Percentiles rank a stretch among this genome's conserved stretches.
These are phyloP conservation scores for Ichthyophthirius multifiliis DNA, from an alignment of 169 alveolate species.

Conservation along the genomic window DNA sequence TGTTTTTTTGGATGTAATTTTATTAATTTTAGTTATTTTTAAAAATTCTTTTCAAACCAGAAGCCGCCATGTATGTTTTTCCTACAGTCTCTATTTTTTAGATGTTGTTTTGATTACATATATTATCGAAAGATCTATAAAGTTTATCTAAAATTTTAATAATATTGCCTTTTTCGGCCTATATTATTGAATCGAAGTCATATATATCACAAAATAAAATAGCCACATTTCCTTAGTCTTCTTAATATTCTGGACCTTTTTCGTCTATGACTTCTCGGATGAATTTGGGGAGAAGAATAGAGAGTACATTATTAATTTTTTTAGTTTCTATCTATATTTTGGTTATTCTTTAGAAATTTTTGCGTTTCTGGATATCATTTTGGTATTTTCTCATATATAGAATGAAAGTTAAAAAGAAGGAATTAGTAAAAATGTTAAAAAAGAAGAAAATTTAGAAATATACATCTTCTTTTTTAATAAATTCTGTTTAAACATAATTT, in stretches of 20 bases:
- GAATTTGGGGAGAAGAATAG: conserved; percentile 37
- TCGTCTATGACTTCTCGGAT: conserved; percentile 41
- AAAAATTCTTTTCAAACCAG: conserved; percentile 38
- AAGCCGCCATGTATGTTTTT: conserved; percentile 68
- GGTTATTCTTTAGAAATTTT: background rate
- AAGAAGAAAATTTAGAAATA: too few species aligned
- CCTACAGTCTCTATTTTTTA: conserved; percentile 71
- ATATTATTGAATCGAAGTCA: conserved; percentile 51
- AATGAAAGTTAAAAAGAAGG: too few species aligned
- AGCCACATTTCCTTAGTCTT: conserved; percentile 54
- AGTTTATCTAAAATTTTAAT: conserved; percentile 42
- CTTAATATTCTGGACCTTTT: conserved; percentile 33
- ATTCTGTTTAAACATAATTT: too few species aligned
- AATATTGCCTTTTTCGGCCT: conserved; percentile 32
- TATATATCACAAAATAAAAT: conserved; percentile 55
- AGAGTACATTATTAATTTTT: conserved; percentile 4
- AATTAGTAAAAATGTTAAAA: too few species aligned
- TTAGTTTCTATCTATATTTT: background rate
- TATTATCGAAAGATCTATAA: conserved; percentile 39
- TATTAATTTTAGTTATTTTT: background rate
- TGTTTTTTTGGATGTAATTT: conserved; percentile 52
- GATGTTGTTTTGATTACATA: conserved; percentile 40
- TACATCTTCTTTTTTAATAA: too few species aligned
- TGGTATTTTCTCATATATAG: too few species aligned
- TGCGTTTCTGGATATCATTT: too few species aligned